These are phyloP conservation scores for Periconia sp. DNA, from an alignment of 2,329 filamentous ascomycete species.

Conservation along the genomic window DNA sequence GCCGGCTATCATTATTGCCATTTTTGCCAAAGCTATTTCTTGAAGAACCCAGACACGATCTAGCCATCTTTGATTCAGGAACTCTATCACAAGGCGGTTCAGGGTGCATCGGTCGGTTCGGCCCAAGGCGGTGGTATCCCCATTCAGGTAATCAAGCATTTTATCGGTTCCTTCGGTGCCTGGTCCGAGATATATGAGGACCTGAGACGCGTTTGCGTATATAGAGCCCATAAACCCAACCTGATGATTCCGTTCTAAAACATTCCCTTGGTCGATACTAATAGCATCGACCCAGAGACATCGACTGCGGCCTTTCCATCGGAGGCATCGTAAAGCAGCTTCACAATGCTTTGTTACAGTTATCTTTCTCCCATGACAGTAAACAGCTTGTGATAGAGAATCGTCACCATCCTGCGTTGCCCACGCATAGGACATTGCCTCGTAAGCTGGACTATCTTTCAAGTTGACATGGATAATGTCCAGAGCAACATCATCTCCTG, in stretches of 20 bases:
- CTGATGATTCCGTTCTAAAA: constrained; percentile 11
- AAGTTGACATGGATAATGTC: constrained; percentile 14
- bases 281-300: constrained; percentile 15
- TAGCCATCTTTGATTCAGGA: constrained; percentile 8
- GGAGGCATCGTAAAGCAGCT: constrained; percentile 2
- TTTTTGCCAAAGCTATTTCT: constrained; percentile 22
- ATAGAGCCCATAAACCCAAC: constrained; percentile 14
- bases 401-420: constrained; percentile 11
- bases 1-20: constrained; percentile 9
- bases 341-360: constrained; percentile 7
- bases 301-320: constrained; percentile 1
- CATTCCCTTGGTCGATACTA: constrained; percentile 14
- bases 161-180: constrained; percentile 1
- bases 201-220: constrained; percentile 6
- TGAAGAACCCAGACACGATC: constrained; percentile 26
- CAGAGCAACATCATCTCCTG: background rate
- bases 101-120: background rate
- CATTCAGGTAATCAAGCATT: constrained; percentile 12
- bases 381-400: constrained; percentile 3
- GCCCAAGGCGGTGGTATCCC: background rate
- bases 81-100: background rate
- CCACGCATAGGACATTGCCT: constrained; percentile 31
- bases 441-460: constrained; percentile 13
- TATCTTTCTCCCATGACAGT: constrained; percentile 7
- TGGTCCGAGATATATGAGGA: constrained; percentile 17